These are phyloP conservation scores for Penicillium goetzii DNA, from an alignment of 495 filamentous ascomycete species.

Conservation along the genomic window DNA sequence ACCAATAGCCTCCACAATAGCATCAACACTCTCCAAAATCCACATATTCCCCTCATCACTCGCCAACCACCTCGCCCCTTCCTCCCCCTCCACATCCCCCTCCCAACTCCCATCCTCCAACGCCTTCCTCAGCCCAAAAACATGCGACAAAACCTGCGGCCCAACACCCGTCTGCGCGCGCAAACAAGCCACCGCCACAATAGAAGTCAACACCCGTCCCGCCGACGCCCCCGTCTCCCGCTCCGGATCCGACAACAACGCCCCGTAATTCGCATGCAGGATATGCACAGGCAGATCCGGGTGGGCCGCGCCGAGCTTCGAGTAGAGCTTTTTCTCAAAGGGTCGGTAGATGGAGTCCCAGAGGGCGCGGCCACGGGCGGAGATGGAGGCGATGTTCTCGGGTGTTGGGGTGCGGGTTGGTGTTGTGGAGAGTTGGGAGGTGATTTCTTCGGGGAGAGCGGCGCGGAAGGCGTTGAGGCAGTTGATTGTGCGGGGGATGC, in stretches of 20 bases:
- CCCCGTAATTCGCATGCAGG: conserved; percentile 69
- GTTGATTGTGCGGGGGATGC: conserved; percentile 81
- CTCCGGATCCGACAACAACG: conserved; percentile 68
- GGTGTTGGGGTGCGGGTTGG: conserved; percentile 26
- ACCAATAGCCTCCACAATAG: conserved; percentile 66
- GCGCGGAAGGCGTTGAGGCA: conserved; percentile 67
- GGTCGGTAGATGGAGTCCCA: conserved; percentile 77
- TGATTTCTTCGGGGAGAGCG: conserved; percentile 48
- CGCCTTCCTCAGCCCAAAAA: conserved; percentile 74
- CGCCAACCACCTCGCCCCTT: conserved; percentile 66
- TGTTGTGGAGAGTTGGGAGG: conserved; percentile 23
- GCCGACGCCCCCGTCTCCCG: conserved; percentile 54
- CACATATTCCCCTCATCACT: conserved; percentile 73
- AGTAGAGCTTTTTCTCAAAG: conserved; percentile 67
- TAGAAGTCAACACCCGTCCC: conserved; percentile 65
- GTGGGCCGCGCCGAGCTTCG: conserved; percentile 68
- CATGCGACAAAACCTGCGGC: conserved; percentile 75
- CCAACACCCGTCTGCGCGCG: conserved; percentile 76
- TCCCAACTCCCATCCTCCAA: conserved; percentile 65
- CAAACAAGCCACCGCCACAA: conserved; percentile 71
- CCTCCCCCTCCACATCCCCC: conserved; percentile 55
- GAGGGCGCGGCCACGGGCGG: conserved; percentile 58
- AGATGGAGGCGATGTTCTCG: conserved; percentile 55
- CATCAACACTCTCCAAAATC: conserved; percentile 71
- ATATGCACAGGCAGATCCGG: conserved; percentile 81